phyloP scores from a whole-genome alignment of 257 asterid species.

The Salvia miltiorrhiza region DNA sequence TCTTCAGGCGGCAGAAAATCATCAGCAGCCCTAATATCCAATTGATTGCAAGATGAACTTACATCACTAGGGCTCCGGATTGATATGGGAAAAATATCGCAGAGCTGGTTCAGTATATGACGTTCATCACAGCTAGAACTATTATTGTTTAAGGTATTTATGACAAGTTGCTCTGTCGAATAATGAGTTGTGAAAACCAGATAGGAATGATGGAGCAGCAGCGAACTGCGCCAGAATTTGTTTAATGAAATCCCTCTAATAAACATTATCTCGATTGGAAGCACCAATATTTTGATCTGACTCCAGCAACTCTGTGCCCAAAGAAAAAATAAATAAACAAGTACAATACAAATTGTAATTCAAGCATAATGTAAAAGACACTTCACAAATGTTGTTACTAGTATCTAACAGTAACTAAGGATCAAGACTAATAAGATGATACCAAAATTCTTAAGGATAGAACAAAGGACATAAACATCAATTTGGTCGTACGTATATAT shows the following conservation, averaged over 20 bases:
- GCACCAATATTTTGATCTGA: not conserved
- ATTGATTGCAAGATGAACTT: conserved; percentile 14
- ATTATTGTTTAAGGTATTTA: not conserved
- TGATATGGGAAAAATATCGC: conserved; percentile 48
- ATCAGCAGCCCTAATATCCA: conserved; percentile 34
- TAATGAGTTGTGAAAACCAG: conserved; percentile 11
- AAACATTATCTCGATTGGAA: conserved; percentile 15
- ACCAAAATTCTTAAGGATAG: no score
- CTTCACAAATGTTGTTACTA: no score
- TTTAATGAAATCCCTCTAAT: conserved; percentile 27
- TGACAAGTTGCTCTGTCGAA: conserved; percentile 32
- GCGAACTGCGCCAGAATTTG: conserved; percentile 19
- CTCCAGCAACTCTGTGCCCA: not conserved
- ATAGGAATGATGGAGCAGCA: conserved; percentile 6
- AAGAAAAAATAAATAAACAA: not conserved
- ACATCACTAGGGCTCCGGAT: conserved; percentile 17
- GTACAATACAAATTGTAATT: not conserved
- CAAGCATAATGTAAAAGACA: no score
- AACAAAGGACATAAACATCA: no score
- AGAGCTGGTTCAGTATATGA: conserved; percentile 49
- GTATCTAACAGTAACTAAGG: no score
- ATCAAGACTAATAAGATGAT: no score
- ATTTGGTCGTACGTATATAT: no score
- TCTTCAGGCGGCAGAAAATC: conserved; percentile 70
- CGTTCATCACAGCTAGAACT: conserved; percentile 39